Evolutionary conservation across 176 grass and related monocot species (phyloP).

Genomic region (Echinochloa phyllopogon): DNA sequence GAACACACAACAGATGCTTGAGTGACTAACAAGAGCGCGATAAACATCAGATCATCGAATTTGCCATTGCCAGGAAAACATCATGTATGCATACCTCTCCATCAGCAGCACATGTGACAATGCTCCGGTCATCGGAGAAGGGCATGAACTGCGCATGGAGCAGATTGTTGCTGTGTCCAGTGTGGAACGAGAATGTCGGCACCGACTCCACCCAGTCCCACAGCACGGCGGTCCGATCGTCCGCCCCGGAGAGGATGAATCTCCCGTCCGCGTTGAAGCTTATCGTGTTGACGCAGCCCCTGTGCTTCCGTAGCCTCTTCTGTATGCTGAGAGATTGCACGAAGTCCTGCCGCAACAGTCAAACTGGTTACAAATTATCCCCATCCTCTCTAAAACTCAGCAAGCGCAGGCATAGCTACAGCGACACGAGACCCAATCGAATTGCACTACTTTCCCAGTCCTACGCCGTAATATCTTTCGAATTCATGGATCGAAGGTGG

Average conservation of each 20-base stretch:
- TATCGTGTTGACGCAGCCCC: constrained; percentile 66
- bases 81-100: constrained; percentile 58
- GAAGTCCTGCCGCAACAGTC: constrained; percentile 49
- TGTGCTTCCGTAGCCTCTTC: constrained; percentile 62
- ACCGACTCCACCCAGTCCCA: constrained; percentile 64
- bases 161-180: constrained; percentile 65
- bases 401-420: background rate
- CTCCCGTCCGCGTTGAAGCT: constrained; percentile 68
- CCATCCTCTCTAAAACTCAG: background rate
- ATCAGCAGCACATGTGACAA: constrained; percentile 66
- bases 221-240: constrained; percentile 56
- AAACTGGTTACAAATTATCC: background rate
- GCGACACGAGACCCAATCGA: background rate
- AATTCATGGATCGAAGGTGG: background rate
- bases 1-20: background rate
- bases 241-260: constrained; percentile 67
- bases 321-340: constrained; percentile 54
- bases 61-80: background rate
- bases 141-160: constrained; percentile 84
- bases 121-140: constrained; percentile 55
- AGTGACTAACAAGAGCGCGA: background rate
- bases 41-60: background rate
- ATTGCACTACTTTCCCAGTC: background rate
- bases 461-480: background rate
- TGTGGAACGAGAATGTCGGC: constrained; percentile 44